Evolutionary conservation across 2,329 filamentous ascomycete species (phyloP), one percentile per base, ranked within the genome.

Genomic region (Orbilia brochopaga): DNA sequence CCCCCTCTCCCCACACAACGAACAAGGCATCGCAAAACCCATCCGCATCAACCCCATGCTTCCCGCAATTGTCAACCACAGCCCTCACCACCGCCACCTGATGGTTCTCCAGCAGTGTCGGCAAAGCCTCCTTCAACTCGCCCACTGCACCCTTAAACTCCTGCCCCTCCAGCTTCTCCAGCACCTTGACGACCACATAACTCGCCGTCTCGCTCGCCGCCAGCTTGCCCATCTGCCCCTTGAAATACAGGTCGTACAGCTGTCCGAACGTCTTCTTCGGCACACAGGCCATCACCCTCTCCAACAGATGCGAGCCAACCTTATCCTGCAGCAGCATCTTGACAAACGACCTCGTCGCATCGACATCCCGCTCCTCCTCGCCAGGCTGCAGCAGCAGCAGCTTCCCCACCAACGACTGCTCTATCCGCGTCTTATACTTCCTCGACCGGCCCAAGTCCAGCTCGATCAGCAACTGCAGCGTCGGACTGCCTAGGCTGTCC

Each of bases 191-290:
- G 19, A 91, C 91, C 0, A 95, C 90, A 77, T 96, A 97, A 23
- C 87, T 89, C 4, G 94, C 92, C 54, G 92, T 90, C 76, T 96
- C 92, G 78, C 97, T 97, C 66, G 92, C 88, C 4, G 93, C 86
- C 69, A 96, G 85, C 42, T 87, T 90, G 21, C 88, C 87, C 76
- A 97, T 89, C 24, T 91, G 86, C 13, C 89, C 87, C 73, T 88
- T 89, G 79, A 97, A 90, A 74, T 92, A 86, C 75, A 88, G 87
- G 66, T 85, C 86, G 80, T 95, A 93, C 4, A 99, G 83, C 13
- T 87, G 85, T 80, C 96, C 97, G 85, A 97, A 99, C 35, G 92
- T 81, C 80, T 94, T 96, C 48, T 90, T 92, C 0, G 94, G 92
- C 15, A 88, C 87, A 77, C 89, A 85, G 24, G 87, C 85, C 74